These are phyloP conservation scores for Xylaria sp. DNA, from an alignment of 2,329 filamentous ascomycete species.

Conservation along the genomic window DNA sequence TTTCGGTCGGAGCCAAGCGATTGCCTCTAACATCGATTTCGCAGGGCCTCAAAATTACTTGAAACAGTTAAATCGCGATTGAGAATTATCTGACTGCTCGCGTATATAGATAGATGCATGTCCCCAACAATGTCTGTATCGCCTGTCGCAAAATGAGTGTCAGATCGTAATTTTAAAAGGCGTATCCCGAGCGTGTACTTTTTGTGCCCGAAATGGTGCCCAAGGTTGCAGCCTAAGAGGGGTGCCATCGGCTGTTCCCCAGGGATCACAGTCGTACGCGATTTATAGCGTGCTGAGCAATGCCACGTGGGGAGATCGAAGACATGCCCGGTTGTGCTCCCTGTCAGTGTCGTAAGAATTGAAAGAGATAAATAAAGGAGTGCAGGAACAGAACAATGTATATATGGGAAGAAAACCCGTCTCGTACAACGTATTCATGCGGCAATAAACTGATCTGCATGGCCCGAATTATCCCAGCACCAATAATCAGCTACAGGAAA, in stretches of 20 bases:
- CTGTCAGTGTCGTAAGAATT: conserved; percentile 19
- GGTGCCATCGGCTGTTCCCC: conserved; percentile 9
- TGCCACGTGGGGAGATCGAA: conserved; percentile 31
- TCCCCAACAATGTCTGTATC: conserved; percentile 7
- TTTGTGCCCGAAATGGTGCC: conserved; percentile 32
- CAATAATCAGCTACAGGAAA: conserved; percentile 15
- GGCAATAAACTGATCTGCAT: conserved; percentile 30
- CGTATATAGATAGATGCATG: neutral
- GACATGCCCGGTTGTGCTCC: conserved; percentile 13
- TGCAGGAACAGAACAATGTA: conserved; percentile 8
- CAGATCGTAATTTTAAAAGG: conserved; percentile 1
- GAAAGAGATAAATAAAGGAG: neutral
- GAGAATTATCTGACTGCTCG: neutral
- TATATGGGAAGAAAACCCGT: conserved; percentile 14
- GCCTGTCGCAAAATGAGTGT: conserved; percentile 4
- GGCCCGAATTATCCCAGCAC: conserved; percentile 14
- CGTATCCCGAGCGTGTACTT: conserved; percentile 13
- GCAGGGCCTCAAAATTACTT: neutral
- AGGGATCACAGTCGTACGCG: conserved; percentile 7
- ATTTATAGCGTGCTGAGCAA: conserved; percentile 20
- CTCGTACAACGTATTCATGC: conserved; percentile 34
- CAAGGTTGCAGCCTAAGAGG: conserved; percentile 34
- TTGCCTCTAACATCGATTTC: conserved; percentile 8
- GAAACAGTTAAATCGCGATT: conserved; percentile 3
- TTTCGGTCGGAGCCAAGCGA: neutral